phyloP scores from a whole-genome alignment of 257 asterid species.

The Penstemon barbatus region DNA sequence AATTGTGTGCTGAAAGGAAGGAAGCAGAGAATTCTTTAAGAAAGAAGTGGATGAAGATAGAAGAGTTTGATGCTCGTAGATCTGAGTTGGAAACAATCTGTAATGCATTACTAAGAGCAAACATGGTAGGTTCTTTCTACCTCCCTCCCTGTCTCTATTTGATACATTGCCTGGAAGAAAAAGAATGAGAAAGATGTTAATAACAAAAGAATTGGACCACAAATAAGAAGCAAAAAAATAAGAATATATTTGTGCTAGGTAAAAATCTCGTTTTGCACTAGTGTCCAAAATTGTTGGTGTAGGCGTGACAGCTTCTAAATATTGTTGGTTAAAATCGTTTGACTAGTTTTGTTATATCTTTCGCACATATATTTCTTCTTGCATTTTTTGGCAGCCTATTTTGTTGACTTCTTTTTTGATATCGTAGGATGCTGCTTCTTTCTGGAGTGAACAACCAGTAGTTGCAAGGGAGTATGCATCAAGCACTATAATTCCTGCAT shows the following conservation, averaged over 20 bases:
- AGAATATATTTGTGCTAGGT: not conserved
- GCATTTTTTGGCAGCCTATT: conserved; percentile 8
- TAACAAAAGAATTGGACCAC: conserved; percentile 5
- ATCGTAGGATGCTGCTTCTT: conserved; percentile 89
- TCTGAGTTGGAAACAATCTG: conserved; percentile 89
- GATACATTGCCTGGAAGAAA: conserved; percentile 1
- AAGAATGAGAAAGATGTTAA: conserved; percentile 13
- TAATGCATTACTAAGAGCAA: conserved; percentile 80
- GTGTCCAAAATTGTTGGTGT: not conserved
- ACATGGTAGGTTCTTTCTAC: conserved; percentile 55
- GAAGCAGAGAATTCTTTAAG: conserved; percentile 95
- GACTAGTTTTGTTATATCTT: conserved; percentile 8
- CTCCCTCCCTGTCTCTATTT: conserved; percentile 1
- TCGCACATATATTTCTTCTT: conserved; percentile 11
- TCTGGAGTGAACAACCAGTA: conserved; percentile 97
- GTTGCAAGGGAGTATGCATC: conserved; percentile 91
- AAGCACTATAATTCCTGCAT: conserved; percentile 88
- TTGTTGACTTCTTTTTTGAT: conserved; percentile 13
- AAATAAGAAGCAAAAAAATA: conserved; percentile 6
- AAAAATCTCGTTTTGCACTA: conserved; percentile 1
- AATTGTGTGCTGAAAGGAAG: conserved; percentile 90
- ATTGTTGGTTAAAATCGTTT: conserved; percentile 12
- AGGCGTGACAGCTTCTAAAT: conserved; percentile 17
- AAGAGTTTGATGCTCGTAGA: conserved; percentile 97
- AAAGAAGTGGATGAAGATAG: conserved; percentile 97